These are phyloP conservation scores for Trichoderma simmonsii DNA, from an alignment of 2,329 filamentous ascomycete species.

Conservation along the genomic window DNA sequence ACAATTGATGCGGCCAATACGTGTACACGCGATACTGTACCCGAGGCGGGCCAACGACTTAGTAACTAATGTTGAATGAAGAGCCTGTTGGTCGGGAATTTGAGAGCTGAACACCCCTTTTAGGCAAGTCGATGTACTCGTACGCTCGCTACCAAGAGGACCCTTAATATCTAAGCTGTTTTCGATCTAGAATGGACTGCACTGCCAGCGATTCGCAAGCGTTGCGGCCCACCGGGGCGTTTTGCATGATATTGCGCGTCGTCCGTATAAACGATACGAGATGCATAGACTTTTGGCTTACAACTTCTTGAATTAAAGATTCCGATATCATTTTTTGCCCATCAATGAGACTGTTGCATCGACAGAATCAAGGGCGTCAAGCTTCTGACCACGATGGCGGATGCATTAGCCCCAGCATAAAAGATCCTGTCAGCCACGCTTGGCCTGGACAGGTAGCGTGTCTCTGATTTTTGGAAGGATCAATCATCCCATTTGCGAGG, in stretches of 20 bases:
- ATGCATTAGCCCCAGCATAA: neutral
- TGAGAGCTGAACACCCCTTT: neutral
- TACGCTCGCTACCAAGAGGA: neutral
- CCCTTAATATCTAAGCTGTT: neutral
- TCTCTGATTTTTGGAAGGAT: neutral
- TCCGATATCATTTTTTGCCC: neutral
- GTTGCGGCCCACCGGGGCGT: neutral
- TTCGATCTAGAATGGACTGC: neutral
- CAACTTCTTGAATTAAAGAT: neutral
- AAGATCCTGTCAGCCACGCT: neutral
- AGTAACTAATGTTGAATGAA: neutral
- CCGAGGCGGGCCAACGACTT: neutral
- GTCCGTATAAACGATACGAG: neutral
- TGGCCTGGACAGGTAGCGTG: neutral
- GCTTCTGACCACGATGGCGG: neutral
- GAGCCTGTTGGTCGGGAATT: neutral
- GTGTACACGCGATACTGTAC: neutral
- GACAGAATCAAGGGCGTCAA: neutral
- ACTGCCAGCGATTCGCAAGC: neutral
- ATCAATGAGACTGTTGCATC: neutral
- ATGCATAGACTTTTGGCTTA: neutral
- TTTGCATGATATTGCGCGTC: neutral
- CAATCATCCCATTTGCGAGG: neutral
- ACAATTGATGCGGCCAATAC: neutral
- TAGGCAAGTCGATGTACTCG: neutral